These are phyloP conservation scores for Blastocystis sp. DNA, from an alignment of 352 stramenopile genomes.

Conservation along the genomic window DNA sequence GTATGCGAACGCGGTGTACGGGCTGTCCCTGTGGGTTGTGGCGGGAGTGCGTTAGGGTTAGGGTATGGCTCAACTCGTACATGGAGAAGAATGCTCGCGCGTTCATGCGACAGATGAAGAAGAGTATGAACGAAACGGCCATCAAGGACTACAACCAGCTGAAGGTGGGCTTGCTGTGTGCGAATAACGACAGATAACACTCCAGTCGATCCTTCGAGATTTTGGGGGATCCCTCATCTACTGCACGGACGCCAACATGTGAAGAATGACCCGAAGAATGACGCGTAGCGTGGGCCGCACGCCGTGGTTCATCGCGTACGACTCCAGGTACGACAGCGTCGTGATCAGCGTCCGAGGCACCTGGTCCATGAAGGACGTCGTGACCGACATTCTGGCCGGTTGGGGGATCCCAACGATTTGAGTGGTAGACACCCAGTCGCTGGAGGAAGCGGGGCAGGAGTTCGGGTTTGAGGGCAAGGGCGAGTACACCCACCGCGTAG, in stretches of 20 bases:
- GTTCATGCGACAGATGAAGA: slow-evolving; percentile 31
- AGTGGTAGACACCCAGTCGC: slow-evolving; percentile 15
- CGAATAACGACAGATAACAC: slow-evolving; percentile 14
- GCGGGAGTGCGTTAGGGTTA: not conserved
- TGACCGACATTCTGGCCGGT: slow-evolving; percentile 50
- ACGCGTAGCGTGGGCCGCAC: slow-evolving; percentile 37
- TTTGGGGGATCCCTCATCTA: slow-evolving; percentile 30
- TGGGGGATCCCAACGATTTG: not conserved
- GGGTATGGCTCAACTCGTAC: slow-evolving; percentile 46
- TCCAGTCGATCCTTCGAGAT: slow-evolving; percentile 26
- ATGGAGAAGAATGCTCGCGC: slow-evolving; percentile 15
- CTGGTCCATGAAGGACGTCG: slow-evolving; percentile 49
- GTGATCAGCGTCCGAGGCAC: slow-evolving; percentile 56
- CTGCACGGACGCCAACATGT: slow-evolving; percentile 50
- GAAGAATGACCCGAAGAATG: not conserved
- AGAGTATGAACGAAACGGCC: slow-evolving; percentile 1
- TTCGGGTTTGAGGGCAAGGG: slow-evolving; percentile 35
- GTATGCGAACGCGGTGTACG: slow-evolving; percentile 62
- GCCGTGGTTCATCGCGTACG: slow-evolving; percentile 58
- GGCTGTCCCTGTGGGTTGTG: slow-evolving; percentile 16
- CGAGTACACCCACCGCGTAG: slow-evolving; percentile 53
- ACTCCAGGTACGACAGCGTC: slow-evolving; percentile 27
- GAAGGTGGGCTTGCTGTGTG: slow-evolving; percentile 5
- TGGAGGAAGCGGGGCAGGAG: slow-evolving; percentile 22
- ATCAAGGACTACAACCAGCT: slow-evolving; percentile 43